Conservation (phyloP, 2,329 filamentous ascomycete species). For the Aspergillus amoenus region DNA sequence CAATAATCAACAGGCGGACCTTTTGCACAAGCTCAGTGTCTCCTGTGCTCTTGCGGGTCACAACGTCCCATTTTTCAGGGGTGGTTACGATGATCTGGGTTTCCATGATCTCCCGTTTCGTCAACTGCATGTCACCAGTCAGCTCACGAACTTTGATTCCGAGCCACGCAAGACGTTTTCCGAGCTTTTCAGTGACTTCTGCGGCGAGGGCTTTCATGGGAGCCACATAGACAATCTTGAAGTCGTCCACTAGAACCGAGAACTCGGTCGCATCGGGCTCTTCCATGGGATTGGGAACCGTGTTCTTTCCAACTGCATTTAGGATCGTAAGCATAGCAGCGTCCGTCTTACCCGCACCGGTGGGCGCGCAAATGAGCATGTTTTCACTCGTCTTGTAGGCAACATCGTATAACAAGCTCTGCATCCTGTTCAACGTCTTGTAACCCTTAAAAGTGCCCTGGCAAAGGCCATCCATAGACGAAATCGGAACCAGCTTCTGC, state of each 20-base stretch:
- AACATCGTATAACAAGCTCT: conserved; percentile 92
- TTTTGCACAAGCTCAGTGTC: conserved; percentile 98
- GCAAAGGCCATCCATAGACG: conserved; percentile 84
- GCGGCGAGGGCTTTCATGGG: conserved; percentile 98
- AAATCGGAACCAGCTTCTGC: conserved; percentile 74
- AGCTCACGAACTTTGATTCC: conserved; percentile 89
- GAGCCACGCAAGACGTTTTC: conserved; percentile 88
- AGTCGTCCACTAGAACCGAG: conserved; percentile 77
- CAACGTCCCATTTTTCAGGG: conserved; percentile 98
- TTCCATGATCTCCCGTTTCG: conserved; percentile 90
- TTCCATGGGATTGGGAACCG: conserved; percentile 75
- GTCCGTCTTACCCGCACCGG: conserved; percentile 97
- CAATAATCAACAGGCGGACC: conserved; percentile 91
- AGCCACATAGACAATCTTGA: conserved; percentile 98
- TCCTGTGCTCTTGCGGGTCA: conserved; percentile 93
- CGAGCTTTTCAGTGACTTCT: conserved; percentile 91
- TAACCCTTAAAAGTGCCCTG: conserved; percentile 91
- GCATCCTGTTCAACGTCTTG: conserved; percentile 93
- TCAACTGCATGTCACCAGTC: conserved; percentile 98
- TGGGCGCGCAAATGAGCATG: conserved; percentile 97
- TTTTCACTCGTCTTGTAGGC: conserved; percentile 96
- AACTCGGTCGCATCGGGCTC: conserved; percentile 73
- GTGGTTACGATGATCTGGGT: conserved; percentile 99
- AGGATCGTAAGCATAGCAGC: conserved; percentile 95
- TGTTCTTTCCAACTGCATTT: conserved; percentile 84